Conservation (phyloP, 2,329 filamentous ascomycete species). For the Nannizziopsis arthrosporioides region DNA sequence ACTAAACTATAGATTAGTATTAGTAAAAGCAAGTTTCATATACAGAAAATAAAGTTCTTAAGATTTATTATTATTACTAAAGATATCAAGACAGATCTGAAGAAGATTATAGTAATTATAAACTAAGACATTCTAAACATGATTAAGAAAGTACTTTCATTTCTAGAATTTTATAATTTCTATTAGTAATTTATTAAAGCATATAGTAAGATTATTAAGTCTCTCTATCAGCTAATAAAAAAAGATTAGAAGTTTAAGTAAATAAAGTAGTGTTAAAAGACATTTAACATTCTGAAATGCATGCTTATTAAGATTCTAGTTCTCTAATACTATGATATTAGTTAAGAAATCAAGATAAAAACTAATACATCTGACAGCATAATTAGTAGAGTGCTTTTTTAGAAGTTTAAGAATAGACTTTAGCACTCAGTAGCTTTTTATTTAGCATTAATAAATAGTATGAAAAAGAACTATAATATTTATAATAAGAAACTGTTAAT, state of each 20-base stretch:
- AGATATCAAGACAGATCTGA: too few relatives aligned
- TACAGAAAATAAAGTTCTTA: background rate
- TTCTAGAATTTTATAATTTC: too few relatives aligned
- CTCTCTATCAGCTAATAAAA: background rate
- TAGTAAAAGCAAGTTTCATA: slow-evolving; percentile 2
- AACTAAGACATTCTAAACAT: too few relatives aligned
- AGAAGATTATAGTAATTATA: too few relatives aligned
- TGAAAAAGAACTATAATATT: slow-evolving; percentile 15
- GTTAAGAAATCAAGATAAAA: background rate
- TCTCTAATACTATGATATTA: background rate
- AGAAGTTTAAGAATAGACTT: background rate
- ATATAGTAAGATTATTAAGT: background rate
- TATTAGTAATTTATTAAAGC: background rate
- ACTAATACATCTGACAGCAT: background rate
- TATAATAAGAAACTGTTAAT: too few relatives aligned
- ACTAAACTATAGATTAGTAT: background rate
- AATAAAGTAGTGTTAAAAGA: background rate
- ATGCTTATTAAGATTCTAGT: too few relatives aligned
- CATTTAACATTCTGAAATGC: background rate
- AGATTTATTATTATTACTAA: too few relatives aligned
- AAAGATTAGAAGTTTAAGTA: background rate
- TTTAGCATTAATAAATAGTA: background rate
- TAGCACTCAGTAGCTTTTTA: background rate
- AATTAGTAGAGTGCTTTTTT: background rate
- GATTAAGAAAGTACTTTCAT: too few relatives aligned